These are phyloP conservation scores for Cicer judaicum DNA, from an alignment of 306 rosid species.

Conservation along the genomic window DNA sequence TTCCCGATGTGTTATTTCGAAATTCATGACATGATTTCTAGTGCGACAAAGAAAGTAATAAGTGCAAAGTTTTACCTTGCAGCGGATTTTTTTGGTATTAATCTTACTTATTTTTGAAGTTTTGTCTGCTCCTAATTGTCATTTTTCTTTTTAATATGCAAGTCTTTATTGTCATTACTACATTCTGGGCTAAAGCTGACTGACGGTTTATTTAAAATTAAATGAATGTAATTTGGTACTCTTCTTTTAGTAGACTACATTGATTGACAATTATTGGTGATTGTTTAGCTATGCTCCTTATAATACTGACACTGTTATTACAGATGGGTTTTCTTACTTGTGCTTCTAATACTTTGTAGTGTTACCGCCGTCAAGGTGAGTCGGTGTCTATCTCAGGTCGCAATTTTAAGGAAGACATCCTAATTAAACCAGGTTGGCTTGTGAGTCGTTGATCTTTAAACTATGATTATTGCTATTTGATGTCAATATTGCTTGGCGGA, in stretches of 20 bases:
- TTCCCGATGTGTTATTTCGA: conserved; percentile 19
- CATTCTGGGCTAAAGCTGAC: neutral
- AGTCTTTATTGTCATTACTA: neutral
- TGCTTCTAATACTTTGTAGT: conserved; percentile 63
- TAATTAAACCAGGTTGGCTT: conserved; percentile 93
- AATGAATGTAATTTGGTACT: conserved; percentile 9
- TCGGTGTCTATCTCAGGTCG: conserved; percentile 92
- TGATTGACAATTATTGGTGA: neutral
- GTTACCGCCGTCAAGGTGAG: conserved; percentile 95
- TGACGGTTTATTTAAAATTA: conserved; percentile 5
- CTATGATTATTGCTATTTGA: conserved; percentile 13
- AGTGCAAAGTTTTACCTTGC: neutral
- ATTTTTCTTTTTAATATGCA: neutral
- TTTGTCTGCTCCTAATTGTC: neutral
- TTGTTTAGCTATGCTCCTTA: conserved; percentile 16
- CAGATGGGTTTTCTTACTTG: conserved; percentile 7
- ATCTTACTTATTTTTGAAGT: neutral
- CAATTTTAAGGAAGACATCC: conserved; percentile 76
- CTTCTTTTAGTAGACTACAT: neutral
- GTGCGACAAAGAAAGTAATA: conserved; percentile 27
- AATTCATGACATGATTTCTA: conserved; percentile 4
- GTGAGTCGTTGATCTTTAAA: conserved; percentile 64
- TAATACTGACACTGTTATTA: neutral
- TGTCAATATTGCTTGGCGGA: conserved; percentile 22
- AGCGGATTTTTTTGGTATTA: neutral